Evolutionary conservation across 2,329 filamentous ascomycete genomes (phyloP).

Genomic region (Fonsecaea multimorphosa): DNA sequence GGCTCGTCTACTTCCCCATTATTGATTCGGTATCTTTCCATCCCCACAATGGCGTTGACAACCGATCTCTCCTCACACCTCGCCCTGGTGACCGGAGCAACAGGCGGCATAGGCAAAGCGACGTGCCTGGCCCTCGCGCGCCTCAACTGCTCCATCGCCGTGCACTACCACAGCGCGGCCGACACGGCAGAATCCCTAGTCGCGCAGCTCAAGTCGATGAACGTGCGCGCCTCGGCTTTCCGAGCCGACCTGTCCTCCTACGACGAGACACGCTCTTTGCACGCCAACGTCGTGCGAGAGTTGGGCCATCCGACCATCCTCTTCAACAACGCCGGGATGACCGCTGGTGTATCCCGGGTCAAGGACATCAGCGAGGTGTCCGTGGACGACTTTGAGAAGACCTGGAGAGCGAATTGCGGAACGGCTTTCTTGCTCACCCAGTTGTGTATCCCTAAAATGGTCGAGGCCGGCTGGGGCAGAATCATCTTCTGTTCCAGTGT

Average conservation of each 20-base stretch:
- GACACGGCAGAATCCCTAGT: constrained; percentile 43
- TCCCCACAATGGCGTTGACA: constrained; percentile 20
- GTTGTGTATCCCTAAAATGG: constrained; percentile 66
- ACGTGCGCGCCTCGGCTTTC: constrained; percentile 44
- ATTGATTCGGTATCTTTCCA: no score
- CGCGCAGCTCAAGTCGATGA: constrained; percentile 40
- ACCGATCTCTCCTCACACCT: constrained; percentile 36
- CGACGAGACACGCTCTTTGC: constrained; percentile 45
- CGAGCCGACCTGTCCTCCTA: constrained; percentile 49
- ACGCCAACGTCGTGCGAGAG: constrained; percentile 43
- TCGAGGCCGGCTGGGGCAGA: constrained; percentile 64
- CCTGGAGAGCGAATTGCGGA: constrained; percentile 66
- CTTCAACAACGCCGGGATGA: constrained; percentile 62
- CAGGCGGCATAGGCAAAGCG: constrained; percentile 54
- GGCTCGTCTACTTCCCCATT: not conserved
- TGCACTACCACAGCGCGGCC: constrained; percentile 51
- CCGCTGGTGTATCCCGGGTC: constrained; percentile 61
- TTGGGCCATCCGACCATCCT: constrained; percentile 49
- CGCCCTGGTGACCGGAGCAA: constrained; percentile 51
- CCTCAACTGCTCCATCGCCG: constrained; percentile 51
- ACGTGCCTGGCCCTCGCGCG: constrained; percentile 50
- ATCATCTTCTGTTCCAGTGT: constrained; percentile 70
- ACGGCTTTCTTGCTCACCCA: constrained; percentile 68
- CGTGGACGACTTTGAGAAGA: constrained; percentile 69
- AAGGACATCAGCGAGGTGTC: constrained; percentile 61